Percentiles rank a stretch among this genome's conserved stretches.
phyloP scores from a whole-genome alignment of 768 basidiomycete species.

The Boletus insuetus region DNA sequence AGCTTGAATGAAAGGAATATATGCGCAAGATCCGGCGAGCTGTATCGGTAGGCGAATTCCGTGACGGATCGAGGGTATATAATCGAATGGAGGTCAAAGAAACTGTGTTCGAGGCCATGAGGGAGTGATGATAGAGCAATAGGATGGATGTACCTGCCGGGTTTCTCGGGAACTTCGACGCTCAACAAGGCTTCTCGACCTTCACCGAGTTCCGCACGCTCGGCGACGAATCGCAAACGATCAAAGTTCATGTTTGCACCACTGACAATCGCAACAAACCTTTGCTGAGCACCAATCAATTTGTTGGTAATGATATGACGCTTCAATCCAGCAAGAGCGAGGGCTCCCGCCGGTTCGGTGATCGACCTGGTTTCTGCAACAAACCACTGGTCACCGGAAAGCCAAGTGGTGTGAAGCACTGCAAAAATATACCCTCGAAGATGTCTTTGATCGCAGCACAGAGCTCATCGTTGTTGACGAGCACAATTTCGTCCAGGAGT shows the following conservation, averaged over 20 bases:
- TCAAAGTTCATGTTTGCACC: constrained; percentile 99
- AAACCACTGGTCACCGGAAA: neutral
- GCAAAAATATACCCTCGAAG: constrained; percentile 73
- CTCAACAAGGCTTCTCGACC: constrained; percentile 90
- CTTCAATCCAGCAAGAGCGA: constrained; percentile 90
- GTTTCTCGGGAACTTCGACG: constrained; percentile 90
- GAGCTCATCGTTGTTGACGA: constrained; percentile 92
- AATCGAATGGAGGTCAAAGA: constrained; percentile 78
- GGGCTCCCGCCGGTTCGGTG: constrained; percentile 94
- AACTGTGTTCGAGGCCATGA: constrained; percentile 46
- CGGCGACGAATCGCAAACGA: constrained; percentile 94
- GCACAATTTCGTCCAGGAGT: constrained; percentile 77
- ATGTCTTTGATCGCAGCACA: constrained; percentile 99
- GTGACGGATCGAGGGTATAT: constrained; percentile 92
- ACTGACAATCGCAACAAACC: constrained; percentile 88
- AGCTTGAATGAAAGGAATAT: constrained; percentile 91
- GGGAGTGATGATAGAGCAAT: neutral
- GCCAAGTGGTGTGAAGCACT: neutral
- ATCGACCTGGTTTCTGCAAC: constrained; percentile 82
- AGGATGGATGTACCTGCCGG: constrained; percentile 67
- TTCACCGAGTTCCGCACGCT: constrained; percentile 96
- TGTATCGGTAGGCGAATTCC: constrained; percentile 94
- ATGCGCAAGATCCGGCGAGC: constrained; percentile 68
- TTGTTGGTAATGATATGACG: constrained; percentile 79
- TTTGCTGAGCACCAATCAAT: constrained; percentile 78